Evolutionary conservation across 805 yeast species (phyloP).

Genomic region (Wickerhamomyces chaumierensis): DNA sequence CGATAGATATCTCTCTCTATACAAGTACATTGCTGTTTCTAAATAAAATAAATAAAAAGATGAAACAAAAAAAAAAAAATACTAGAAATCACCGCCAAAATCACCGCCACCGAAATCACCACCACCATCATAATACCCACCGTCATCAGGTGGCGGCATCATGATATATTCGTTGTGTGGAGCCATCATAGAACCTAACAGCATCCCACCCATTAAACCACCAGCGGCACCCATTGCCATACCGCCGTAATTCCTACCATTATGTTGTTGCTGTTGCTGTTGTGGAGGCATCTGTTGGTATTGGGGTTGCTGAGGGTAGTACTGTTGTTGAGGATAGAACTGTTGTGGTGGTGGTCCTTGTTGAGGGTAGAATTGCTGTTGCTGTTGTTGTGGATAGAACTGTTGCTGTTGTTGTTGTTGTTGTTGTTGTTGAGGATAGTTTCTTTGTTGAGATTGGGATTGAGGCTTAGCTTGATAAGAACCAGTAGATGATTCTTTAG

Average conservation of each 20-base stretch:
- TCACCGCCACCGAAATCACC: constrained; percentile 15
- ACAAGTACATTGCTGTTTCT: too few species aligned
- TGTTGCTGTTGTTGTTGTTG: too few species aligned
- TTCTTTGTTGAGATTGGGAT: constrained; percentile 19
- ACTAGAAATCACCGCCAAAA: too few species aligned
- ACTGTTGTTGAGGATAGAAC: constrained; percentile 19
- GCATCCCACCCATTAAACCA: constrained; percentile 20
- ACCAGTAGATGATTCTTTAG: neutral
- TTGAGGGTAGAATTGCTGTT: constrained; percentile 20
- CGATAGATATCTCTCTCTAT: too few species aligned
- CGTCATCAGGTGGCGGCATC: too few species aligned
- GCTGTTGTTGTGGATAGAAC: constrained; percentile 18
- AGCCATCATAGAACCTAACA: constrained; percentile 18
- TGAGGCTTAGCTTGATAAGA: constrained; percentile 5
- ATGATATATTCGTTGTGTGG: constrained; percentile 15
- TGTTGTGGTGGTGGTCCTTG: constrained; percentile 12
- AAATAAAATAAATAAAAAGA: too few species aligned
- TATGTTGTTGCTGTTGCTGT: constrained; percentile 19
- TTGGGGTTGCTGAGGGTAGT: constrained; percentile 6
- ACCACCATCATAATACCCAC: constrained; percentile 17
- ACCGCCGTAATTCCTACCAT: constrained; percentile 18
- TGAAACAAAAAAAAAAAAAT: too few species aligned
- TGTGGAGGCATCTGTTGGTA: constrained; percentile 1
- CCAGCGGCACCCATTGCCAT: constrained; percentile 21
- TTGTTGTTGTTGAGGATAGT: constrained; percentile 14